These are phyloP conservation scores for Alternaria sp. DNA, from an alignment of 2,329 filamentous ascomycete genomes.

Conservation along the genomic window DNA sequence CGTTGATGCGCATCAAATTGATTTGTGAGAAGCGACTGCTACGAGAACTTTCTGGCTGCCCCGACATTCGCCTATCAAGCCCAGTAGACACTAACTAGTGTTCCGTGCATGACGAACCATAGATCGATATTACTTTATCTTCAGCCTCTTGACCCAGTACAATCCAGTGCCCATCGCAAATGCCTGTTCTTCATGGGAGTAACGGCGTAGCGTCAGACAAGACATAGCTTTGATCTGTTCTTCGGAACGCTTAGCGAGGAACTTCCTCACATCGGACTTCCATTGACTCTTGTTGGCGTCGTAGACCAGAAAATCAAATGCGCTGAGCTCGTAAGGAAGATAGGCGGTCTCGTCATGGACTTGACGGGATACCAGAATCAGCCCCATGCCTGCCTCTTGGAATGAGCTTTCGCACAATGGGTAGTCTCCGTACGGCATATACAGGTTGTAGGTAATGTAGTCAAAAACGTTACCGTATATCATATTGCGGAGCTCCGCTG, in stretches of 20 bases:
- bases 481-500: too few species aligned
- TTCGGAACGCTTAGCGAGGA: neutral
- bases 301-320: neutral
- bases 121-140: neutral
- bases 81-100: rapidly evolving
- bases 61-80: neutral
- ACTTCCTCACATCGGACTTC: neutral
- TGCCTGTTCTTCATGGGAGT: rapidly evolving
- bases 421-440: too few species aligned
- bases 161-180: neutral
- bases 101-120: neutral
- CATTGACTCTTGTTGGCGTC: neutral
- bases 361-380: neutral
- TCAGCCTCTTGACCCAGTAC: neutral
- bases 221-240: neutral
- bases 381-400: neutral
- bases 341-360: neutral
- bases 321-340: neutral
- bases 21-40: too few species aligned
- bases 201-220: neutral
- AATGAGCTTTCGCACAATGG: too few species aligned
- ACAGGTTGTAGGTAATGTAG: too few species aligned
- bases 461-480: rapidly evolving
- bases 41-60: too few species aligned
- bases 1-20: too few species aligned